Evolutionary conservation across 2,329 filamentous ascomycete species (phyloP), one percentile per base, ranked within the genome.

Genomic region (Colletotrichum godetiae): DNA sequence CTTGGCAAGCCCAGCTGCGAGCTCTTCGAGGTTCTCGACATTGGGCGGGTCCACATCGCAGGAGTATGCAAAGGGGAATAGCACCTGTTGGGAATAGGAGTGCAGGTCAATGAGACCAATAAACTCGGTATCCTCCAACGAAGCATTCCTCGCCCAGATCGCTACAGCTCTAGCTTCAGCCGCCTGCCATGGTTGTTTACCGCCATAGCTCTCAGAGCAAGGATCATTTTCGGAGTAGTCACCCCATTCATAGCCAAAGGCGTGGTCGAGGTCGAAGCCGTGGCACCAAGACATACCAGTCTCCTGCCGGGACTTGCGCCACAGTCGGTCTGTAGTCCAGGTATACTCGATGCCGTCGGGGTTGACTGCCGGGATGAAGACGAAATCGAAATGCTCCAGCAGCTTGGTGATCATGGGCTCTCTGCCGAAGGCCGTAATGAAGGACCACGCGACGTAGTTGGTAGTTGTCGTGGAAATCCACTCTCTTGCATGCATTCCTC

Each of bases 401-500:
- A 98, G 87, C 73, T 92, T 92, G 24, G 93, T 95, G 67, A 97
- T 92, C 82, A 85, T 88, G 75, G 79, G 88, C 83, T 89, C 87
- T 76, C 94, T 94, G 73, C 93, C 94, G 81, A 96, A 97, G 5
- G 91, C 90, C 0, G 93, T 95, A 78, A 98, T 94, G 60, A 98
- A 88, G 19, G 91, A 94, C 90, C 97, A 98, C 11, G 96, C 95
- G 35, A 98, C 86, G 78, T 97, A 98, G 78, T 93, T 97, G 65
- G 97, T 94, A 0, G 95, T 97, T 78, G 93, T 97, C 0, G 93
- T 95, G 59, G 95, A 94, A 76, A 99, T 97, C 97, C 97, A 99
- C 86, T 99, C 97, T 49, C 97, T 91, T 3, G 95, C 96, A 82
- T 98, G 97, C n/a, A 94, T 88, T 61, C 96, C 96, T 67, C 95